Percentiles rank a stretch among this genome's conserved stretches.
Evolutionary conservation across 2,329 filamentous ascomycete species (phyloP).

Genomic region (Trichoderma cornu-damae): DNA sequence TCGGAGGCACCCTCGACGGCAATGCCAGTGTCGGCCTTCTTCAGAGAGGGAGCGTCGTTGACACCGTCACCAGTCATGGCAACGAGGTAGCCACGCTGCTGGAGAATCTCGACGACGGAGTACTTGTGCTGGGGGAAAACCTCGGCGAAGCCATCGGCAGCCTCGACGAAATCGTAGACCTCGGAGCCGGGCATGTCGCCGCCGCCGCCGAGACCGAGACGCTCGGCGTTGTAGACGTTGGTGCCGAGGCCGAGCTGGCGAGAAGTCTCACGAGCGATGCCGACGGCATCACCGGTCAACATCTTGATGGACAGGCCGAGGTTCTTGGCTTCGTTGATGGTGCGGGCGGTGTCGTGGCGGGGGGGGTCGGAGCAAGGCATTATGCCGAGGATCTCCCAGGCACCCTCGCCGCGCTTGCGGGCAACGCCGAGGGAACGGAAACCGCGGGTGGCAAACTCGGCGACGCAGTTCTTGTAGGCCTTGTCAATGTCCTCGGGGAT

Average conservation of each 20-base stretch:
- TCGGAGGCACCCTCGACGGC: conserved; percentile 89
- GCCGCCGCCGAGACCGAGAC: conserved; percentile 81
- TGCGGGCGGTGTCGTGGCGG: conserved; percentile 84
- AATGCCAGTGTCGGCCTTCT: conserved; percentile 96
- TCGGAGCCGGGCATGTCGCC: conserved; percentile 92
- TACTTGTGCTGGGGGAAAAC: conserved; percentile 96
- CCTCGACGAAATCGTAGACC: conserved; percentile 93
- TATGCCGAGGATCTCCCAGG: conserved; percentile 90
- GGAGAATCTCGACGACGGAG: conserved; percentile 86
- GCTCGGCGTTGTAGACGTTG: conserved; percentile 91
- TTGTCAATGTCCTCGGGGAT: conserved; percentile 71
- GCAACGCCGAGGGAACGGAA: conserved; percentile 92
- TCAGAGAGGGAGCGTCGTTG: conserved; percentile 87
- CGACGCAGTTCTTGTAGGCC: conserved; percentile 88
- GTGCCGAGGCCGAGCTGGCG: conserved; percentile 87
- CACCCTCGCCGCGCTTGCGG: conserved; percentile 74
- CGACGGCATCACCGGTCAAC: conserved; percentile 91
- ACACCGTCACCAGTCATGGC: conserved; percentile 97
- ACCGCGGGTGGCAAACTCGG: conserved; percentile 86
- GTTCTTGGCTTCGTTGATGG: conserved; percentile 82
- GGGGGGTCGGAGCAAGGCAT: conserved; percentile 93
- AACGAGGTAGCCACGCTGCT: conserved; percentile 88
- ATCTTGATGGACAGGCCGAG: conserved; percentile 91
- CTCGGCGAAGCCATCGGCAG: conserved; percentile 90
- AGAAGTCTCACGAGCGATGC: conserved; percentile 86